These are phyloP conservation scores for Diaporthe sp. DNA, from an alignment of 2,329 filamentous ascomycete genomes.

Conservation along the genomic window DNA sequence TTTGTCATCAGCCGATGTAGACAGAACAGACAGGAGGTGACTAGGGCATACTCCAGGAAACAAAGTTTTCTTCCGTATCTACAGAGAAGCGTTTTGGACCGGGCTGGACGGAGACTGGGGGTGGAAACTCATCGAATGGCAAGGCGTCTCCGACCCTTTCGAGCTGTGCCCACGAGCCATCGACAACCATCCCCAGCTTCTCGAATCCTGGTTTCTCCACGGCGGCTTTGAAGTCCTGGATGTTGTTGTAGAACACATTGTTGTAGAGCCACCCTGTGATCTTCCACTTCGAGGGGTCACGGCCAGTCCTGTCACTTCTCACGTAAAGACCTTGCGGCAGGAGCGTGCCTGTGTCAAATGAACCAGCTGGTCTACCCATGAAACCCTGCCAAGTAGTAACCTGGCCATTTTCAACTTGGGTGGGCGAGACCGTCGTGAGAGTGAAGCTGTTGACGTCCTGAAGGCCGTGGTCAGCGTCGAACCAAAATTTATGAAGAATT, in stretches of 20 bases:
- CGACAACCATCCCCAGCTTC: background rate
- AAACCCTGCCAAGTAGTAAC: background rate
- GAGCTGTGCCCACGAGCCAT: slow-evolving; percentile 45
- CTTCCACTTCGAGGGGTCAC: slow-evolving; percentile 55
- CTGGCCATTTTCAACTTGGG: background rate
- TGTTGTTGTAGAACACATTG: slow-evolving; percentile 52
- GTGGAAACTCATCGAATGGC: slow-evolving; percentile 33
- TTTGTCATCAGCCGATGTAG: background rate
- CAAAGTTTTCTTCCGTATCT: background rate
- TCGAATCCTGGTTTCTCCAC: slow-evolving; percentile 44
- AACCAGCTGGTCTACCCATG: background rate
- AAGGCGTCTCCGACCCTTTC: slow-evolving; percentile 48
- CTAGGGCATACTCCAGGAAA: background rate
- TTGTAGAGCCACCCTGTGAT: slow-evolving; percentile 59
- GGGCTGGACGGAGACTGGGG: slow-evolving; percentile 51
- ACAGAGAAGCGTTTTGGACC: slow-evolving; percentile 54
- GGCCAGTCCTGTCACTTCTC: slow-evolving; percentile 57
- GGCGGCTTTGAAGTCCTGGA: slow-evolving; percentile 50
- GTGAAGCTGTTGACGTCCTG: background rate
- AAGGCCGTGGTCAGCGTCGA: background rate
- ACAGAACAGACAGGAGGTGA: no score
- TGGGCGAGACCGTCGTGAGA: background rate
- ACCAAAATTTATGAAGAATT: no score
- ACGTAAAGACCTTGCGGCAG: slow-evolving; percentile 59
- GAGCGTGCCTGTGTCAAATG: slow-evolving; percentile 39